phyloP scores from a whole-genome alignment of 2,329 filamentous ascomycete genomes.

The Aspergillus quadricinctus region DNA sequence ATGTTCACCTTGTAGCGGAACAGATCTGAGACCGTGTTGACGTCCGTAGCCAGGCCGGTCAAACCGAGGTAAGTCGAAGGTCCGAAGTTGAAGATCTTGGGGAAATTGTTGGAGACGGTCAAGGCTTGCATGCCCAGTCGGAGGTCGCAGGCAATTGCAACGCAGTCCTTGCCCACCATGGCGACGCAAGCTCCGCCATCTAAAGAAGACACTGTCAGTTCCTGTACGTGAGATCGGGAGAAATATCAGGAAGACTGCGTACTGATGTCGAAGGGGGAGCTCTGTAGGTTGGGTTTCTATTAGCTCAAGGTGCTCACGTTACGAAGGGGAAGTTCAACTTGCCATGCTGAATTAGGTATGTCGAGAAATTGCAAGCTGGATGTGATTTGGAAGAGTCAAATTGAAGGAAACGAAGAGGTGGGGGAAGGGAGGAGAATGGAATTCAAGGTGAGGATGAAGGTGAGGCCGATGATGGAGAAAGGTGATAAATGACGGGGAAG shows the following conservation, averaged over 20 bases:
- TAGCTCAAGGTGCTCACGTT: conserved; percentile 26
- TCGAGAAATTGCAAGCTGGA: neutral
- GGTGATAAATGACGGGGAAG: conserved; percentile 24
- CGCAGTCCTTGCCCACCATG: conserved; percentile 99
- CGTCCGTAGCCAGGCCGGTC: conserved; percentile 93
- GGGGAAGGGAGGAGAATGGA: conserved; percentile 1
- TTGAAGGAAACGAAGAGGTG: neutral
- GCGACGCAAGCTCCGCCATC: conserved; percentile 92
- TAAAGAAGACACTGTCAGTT: conserved; percentile 23
- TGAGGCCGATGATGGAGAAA: conserved; percentile 17
- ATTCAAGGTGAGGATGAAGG: conserved; percentile 3
- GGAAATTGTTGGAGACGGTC: conserved; percentile 98
- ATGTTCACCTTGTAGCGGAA: conserved; percentile 99
- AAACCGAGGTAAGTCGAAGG: conserved; percentile 87
- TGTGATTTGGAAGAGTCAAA: neutral
- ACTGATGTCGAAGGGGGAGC: conserved; percentile 96
- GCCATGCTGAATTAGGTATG: conserved; percentile 19
- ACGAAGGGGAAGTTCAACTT: conserved; percentile 14
- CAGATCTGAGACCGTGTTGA: conserved; percentile 88
- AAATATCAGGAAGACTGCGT: conserved; percentile 33
- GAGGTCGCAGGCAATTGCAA: conserved; percentile 98
- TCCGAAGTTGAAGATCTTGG: conserved; percentile 98
- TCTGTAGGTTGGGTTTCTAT: conserved; percentile 49
- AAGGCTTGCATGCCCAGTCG: conserved; percentile 93
- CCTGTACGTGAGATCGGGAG: conserved; percentile 1